Evolutionary conservation across 2,329 filamentous ascomycete genomes (phyloP), one percentile per base, ranked within the genome.

Genomic region (Sporothrix phasma): DNA sequence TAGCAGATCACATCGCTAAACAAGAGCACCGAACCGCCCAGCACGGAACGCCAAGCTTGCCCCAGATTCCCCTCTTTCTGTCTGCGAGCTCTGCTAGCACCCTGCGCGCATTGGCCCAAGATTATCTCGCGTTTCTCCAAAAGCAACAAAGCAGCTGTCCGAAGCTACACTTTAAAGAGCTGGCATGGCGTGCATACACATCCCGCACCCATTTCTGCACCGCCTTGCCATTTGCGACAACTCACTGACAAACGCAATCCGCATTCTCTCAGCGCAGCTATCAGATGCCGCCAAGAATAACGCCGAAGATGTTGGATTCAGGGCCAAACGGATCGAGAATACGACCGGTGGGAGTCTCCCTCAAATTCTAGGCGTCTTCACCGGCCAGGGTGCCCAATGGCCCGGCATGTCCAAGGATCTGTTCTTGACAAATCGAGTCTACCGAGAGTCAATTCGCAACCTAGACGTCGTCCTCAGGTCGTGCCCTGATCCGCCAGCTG

Each of bases 401-500:
- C 34, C 67, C 1, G 13, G 22, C 46, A 63, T 22, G 66, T 70
- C 69, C 61, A 62, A 2, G 15, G 22, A 24, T 31, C 56, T 45
- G n/a, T 64, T 37, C 2, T 68, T 1, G 5, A 31, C n/a, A 24
- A 59, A n/a, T 37, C 19, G 7, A 29, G 45, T 17, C 58, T 64
- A 75, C 61, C 71, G 72, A 7, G 41, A 71, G 13, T 71, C 71
- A 0, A 77, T 79, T 31, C 69, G 68, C 1, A 51, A 39, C 3
- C 70, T 79, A 0, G 76, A 78, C 60, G 31, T 61, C 0, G 66
- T 74, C 29, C 70, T 75, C 19, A 64, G 67, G 37, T 37, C 65
- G 3, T 70, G 69, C 22, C 63, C 67, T n/a, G 29, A 60, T 17
- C 61, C 64, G 2, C 64, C 64, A 2, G 13, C 2, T 34, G 69